These are phyloP conservation scores for Aureobasidium musti DNA, from an alignment of 2,329 filamentous ascomycete species.

Conservation along the genomic window DNA sequence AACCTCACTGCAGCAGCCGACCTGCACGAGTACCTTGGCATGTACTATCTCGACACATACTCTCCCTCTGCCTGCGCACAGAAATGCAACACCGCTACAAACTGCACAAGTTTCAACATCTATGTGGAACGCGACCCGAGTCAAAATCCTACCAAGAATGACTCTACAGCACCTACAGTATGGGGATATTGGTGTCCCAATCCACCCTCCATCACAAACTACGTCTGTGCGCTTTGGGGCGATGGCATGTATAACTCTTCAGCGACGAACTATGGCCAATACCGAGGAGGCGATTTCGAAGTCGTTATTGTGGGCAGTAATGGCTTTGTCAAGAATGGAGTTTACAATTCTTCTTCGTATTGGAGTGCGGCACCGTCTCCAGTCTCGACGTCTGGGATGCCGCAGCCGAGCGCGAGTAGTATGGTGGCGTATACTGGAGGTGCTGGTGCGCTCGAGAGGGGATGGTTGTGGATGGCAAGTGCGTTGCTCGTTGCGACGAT, in stretches of 20 bases:
- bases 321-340: slow-evolving; percentile 31
- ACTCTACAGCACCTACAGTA: slow-evolving; percentile 32
- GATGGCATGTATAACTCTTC: slow-evolving; percentile 25
- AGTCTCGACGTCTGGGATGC: slow-evolving; percentile 33
- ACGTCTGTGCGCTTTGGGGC: slow-evolving; percentile 30
- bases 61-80: slow-evolving; percentile 30
- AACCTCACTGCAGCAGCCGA: slow-evolving; percentile 19
- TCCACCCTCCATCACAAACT: slow-evolving; percentile 20
- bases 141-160: slow-evolving; percentile 33
- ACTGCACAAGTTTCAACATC: slow-evolving; percentile 33
- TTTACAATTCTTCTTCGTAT: neutral
- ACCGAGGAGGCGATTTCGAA: slow-evolving; percentile 35
- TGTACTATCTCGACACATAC: slow-evolving; percentile 30
- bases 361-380: slow-evolving; percentile 32
- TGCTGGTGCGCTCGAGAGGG: neutral
- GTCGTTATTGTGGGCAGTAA: slow-evolving; percentile 36
- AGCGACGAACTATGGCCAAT: slow-evolving; percentile 37
- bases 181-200: slow-evolving; percentile 33
- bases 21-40: slow-evolving; percentile 31
- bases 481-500: neutral
- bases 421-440: neutral
- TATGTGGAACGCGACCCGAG: slow-evolving; percentile 32
- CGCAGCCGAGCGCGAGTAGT: slow-evolving; percentile 29
- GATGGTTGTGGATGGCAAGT: neutral
- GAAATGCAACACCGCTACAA: slow-evolving; percentile 28